Conservation (phyloP, 768 basidiomycete species). For the Rhizopogon vesiculosus region DNA sequence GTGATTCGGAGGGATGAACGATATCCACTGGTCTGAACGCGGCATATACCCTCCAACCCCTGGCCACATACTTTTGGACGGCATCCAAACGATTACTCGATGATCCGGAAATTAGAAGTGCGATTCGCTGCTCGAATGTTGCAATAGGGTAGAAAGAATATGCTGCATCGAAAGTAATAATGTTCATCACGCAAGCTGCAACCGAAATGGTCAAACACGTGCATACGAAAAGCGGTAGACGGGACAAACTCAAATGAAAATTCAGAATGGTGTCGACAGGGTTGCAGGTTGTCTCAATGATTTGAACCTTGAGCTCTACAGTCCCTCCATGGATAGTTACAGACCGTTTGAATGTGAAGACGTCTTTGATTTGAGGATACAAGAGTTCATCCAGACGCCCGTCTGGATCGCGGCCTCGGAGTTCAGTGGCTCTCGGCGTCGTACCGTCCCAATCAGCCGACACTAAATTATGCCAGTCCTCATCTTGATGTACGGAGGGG, state of each 20-base stretch:
- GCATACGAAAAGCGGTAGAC: not conserved
- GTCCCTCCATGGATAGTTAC: not conserved
- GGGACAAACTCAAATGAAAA: constrained; percentile 43
- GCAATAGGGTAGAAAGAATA: constrained; percentile 37
- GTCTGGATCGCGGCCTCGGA: too few species aligned
- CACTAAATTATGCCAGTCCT: constrained; percentile 10
- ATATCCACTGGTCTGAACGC: constrained; percentile 2
- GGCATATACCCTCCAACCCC: constrained; percentile 31
- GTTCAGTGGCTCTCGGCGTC: not conserved
- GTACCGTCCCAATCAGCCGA: constrained; percentile 15
- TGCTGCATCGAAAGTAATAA: constrained; percentile 36
- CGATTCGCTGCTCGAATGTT: constrained; percentile 31
- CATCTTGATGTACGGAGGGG: constrained; percentile 16
- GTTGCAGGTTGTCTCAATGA: constrained; percentile 30
- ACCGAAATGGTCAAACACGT: not conserved
- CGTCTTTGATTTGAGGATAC: constrained; percentile 3
- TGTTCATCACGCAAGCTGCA: constrained; percentile 40
- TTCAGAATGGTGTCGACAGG: constrained; percentile 36
- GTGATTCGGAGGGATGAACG: not conserved
- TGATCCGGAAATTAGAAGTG: constrained; percentile 17
- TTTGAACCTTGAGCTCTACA: constrained; percentile 30
- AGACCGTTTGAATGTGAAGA: constrained; percentile 22
- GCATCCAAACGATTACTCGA: constrained; percentile 1
- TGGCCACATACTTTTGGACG: constrained; percentile 28
- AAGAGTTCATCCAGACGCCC: not conserved